A percentile compares a stretch with the other conserved stretches of the same genome.
Evolutionary conservation across 352 stramenopile species (phyloP).

Genomic region (Pythium brachiatum): DNA sequence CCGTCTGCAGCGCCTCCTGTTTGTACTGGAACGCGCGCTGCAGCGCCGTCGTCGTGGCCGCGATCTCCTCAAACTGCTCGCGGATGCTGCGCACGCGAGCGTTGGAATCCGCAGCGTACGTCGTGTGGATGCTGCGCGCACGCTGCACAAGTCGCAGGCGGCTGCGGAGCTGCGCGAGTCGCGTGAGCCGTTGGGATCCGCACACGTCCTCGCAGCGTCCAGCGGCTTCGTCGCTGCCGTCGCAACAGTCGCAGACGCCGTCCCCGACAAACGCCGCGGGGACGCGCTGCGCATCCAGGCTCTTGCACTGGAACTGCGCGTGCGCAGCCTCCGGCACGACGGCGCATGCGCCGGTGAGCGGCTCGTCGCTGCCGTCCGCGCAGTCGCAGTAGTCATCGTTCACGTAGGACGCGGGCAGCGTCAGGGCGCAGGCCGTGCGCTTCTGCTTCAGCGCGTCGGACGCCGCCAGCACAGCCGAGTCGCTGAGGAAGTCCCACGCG

Average conservation of each 20-base stretch:
- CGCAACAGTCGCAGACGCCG: conserved; percentile 97
- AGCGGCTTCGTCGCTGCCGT: conserved; percentile 91
- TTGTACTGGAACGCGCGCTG: conserved; percentile 32
- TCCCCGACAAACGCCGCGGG: conserved; percentile 80
- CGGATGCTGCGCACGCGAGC: conserved; percentile 2
- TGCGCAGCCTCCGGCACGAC: conserved; percentile 14
- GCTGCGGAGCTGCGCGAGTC: neutral
- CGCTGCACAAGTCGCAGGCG: conserved; percentile 26
- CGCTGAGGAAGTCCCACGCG: conserved; percentile 65
- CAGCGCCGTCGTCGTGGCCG: conserved; percentile 16
- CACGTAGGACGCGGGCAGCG: conserved; percentile 38
- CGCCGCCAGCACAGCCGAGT: conserved; percentile 38
- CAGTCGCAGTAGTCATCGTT: conserved; percentile 96
- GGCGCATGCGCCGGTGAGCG: conserved; percentile 75
- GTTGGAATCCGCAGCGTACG: conserved; percentile 27
- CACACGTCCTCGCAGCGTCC: conserved; percentile 45
- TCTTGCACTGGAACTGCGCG: conserved; percentile 36
- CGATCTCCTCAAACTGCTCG: conserved; percentile 28
- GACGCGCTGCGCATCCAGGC: conserved; percentile 30
- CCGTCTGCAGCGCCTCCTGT: conserved; percentile 26
- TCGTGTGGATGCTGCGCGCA: conserved; percentile 23
- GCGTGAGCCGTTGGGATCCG: neutral
- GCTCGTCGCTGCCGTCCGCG: conserved; percentile 89
- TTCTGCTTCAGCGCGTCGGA: conserved; percentile 1
- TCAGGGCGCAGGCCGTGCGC: conserved; percentile 31